phyloP scores from a whole-genome alignment of 371 early-diverging fungal genomes.

The Mortierella sp. region DNA sequence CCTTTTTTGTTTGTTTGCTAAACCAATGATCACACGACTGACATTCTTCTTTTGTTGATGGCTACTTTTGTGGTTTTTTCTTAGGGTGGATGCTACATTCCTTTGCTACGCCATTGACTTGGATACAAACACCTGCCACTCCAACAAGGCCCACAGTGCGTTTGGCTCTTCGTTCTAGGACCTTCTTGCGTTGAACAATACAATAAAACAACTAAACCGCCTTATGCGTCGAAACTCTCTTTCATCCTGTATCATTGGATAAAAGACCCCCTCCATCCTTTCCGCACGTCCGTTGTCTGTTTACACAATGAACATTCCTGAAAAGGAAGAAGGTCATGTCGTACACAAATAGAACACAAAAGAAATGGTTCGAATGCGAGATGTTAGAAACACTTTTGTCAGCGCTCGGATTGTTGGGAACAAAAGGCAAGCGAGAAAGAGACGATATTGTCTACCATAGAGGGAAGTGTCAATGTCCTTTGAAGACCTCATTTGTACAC shows the following conservation, averaged over 20 bases:
- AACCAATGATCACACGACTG: background rate
- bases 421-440: background rate
- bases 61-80: background rate
- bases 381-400: background rate
- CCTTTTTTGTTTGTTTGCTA: background rate
- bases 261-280: background rate
- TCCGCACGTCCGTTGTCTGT: background rate
- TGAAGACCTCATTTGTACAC: background rate
- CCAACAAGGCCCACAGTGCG: slow-evolving; percentile 64
- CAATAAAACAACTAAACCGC: background rate
- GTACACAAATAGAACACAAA: background rate
- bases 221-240: background rate
- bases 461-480: background rate
- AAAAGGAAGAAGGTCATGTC: background rate
- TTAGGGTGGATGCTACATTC: slow-evolving; percentile 83
- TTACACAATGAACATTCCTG: background rate
- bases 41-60: background rate
- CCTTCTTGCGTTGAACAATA: background rate
- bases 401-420: background rate
- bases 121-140: slow-evolving; percentile 77
- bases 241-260: background rate
- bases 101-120: slow-evolving; percentile 87
- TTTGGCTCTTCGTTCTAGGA: slow-evolving; percentile 46
- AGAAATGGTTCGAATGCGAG: background rate
- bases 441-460: background rate